phyloP scores from a whole-genome alignment of 176 grass and related monocot species.

The Cymbopogon citratus region DNA sequence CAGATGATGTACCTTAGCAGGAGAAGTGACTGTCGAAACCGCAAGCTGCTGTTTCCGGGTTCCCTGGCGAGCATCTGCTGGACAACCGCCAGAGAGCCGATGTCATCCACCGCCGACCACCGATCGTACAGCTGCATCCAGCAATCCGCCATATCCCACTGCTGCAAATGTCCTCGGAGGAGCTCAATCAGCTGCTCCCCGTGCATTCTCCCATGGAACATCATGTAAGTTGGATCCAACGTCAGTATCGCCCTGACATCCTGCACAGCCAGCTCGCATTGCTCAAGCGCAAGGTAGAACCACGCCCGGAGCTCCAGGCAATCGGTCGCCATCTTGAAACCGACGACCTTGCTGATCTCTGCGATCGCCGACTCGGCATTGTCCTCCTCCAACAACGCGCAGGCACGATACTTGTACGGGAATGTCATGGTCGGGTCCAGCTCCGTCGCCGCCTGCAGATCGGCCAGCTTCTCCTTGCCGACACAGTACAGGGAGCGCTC shows the following conservation, averaged over 20 bases:
- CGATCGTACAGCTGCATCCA: constrained; percentile 97
- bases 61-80: constrained; percentile 91
- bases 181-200: constrained; percentile 79
- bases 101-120: constrained; percentile 92
- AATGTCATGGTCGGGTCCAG: constrained; percentile 70
- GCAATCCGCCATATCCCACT: constrained; percentile 94
- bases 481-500: constrained; percentile 71
- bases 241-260: constrained; percentile 76
- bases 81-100: constrained; percentile 81
- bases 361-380: constrained; percentile 55
- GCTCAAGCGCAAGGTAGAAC: constrained; percentile 65
- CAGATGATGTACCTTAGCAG: constrained; percentile 58
- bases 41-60: constrained; percentile 78
- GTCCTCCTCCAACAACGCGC: constrained; percentile 64
- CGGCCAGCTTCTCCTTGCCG: constrained; percentile 74
- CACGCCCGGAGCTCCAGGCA: constrained; percentile 86
- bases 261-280: constrained; percentile 62
- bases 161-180: constrained; percentile 58
- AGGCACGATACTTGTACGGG: constrained; percentile 86
- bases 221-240: constrained; percentile 65
- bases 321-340: constrained; percentile 74
- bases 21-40: constrained; percentile 89
- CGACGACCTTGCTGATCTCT: constrained; percentile 74
- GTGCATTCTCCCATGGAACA: constrained; percentile 86
- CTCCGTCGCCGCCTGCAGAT: constrained; percentile 55